Evolutionary conservation across 345 rosid genomes (phyloP).

Genomic region (Litchi chinensis): DNA sequence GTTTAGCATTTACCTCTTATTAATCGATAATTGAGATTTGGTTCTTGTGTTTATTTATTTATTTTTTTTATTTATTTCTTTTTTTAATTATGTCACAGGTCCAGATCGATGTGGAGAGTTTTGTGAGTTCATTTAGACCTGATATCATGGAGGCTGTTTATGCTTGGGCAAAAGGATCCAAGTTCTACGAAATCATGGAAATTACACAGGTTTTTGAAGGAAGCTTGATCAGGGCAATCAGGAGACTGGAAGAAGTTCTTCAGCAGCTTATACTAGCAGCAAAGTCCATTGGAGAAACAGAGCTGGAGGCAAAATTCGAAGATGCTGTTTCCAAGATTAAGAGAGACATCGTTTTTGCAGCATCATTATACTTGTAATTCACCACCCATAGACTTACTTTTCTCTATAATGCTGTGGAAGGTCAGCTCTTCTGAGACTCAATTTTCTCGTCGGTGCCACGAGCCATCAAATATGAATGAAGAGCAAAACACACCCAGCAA

Average conservation of each 20-base stretch:
- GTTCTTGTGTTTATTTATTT: too few species aligned
- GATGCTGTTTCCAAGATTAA: slow-evolving; percentile 87
- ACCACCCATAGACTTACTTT: not conserved
- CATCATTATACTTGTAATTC: slow-evolving; percentile 78
- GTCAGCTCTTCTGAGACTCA: not conserved
- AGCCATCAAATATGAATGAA: too few species aligned
- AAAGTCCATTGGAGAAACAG: slow-evolving; percentile 85
- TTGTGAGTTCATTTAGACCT: slow-evolving; percentile 83
- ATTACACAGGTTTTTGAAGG: slow-evolving; percentile 95
- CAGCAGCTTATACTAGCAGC: slow-evolving; percentile 94
- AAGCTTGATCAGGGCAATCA: slow-evolving; percentile 93
- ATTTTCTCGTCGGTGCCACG: not conserved
- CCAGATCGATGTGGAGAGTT: slow-evolving; percentile 78
- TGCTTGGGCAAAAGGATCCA: slow-evolving; percentile 98
- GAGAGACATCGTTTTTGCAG: slow-evolving; percentile 97
- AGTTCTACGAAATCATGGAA: slow-evolving; percentile 94
- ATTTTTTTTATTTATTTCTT: not conserved
- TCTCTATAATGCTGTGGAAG: not conserved
- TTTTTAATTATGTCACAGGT: slow-evolving; percentile 47
- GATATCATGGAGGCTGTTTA: slow-evolving; percentile 98
- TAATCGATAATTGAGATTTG: not conserved
- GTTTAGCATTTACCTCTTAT: too few species aligned
- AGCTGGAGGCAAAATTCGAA: slow-evolving; percentile 80
- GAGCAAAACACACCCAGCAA: not conserved
- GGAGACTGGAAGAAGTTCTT: slow-evolving; percentile 95